Conservation (phyloP, 164 flowering plant species). For the Piper longum region DNA sequence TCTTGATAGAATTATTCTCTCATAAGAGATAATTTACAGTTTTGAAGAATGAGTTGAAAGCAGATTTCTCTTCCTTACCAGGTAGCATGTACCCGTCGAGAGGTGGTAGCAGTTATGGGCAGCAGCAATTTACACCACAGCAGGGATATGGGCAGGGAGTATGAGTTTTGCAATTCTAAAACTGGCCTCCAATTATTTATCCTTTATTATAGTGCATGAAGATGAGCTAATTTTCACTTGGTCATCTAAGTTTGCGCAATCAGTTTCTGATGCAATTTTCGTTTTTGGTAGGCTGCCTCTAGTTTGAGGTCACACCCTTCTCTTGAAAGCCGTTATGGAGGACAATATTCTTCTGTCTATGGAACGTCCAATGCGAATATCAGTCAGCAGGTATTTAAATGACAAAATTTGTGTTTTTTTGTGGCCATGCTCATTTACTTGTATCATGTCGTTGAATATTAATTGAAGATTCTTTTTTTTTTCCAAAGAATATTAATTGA, state of each 20-base stretch:
- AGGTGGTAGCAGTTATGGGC: slow-evolving; percentile 55
- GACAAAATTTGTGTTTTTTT: not conserved
- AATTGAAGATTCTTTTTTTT: too few relatives aligned
- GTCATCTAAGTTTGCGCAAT: not conserved
- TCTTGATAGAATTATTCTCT: too few relatives aligned
- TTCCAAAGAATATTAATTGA: not conserved
- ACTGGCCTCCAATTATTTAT: too few relatives aligned
- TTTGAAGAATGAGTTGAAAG: too few relatives aligned
- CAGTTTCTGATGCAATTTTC: not conserved
- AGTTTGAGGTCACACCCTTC: slow-evolving; percentile 45
- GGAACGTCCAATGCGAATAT: slow-evolving; percentile 40
- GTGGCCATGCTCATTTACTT: not conserved
- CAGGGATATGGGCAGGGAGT: slow-evolving; percentile 64
- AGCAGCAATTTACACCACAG: slow-evolving; percentile 53
- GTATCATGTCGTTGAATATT: not conserved
- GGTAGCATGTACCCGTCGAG: slow-evolving; percentile 32
- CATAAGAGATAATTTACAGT: too few relatives aligned
- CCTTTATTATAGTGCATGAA: not conserved
- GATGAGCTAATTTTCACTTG: too few relatives aligned
- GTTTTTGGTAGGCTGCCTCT: slow-evolving; percentile 33
- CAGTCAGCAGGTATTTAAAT: slow-evolving; percentile 40
- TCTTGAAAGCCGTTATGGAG: slow-evolving; percentile 50
- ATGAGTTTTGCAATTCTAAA: slow-evolving; percentile 9
- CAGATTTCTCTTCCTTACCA: too few relatives aligned
- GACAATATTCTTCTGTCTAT: slow-evolving; percentile 65